Evolutionary conservation across 306 rosid species (phyloP).

Genomic region (Fagus crenata): DNA sequence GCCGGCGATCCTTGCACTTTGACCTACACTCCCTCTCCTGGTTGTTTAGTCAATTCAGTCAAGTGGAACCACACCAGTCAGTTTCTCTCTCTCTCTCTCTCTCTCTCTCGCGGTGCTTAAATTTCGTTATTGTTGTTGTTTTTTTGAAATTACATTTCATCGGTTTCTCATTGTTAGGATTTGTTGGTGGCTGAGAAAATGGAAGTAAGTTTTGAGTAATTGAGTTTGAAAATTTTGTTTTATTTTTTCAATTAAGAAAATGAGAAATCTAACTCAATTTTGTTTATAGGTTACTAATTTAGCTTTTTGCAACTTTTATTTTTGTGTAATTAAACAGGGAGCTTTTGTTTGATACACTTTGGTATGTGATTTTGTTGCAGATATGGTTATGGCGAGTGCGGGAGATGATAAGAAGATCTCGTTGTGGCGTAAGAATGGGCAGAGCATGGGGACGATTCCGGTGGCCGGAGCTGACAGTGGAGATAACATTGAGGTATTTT

Average conservation of each 20-base stretch:
- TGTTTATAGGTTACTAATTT: background rate
- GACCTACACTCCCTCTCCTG: constrained; percentile 83
- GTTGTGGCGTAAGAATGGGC: constrained; percentile 84
- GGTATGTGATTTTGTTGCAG: constrained; percentile 41
- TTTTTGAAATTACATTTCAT: background rate
- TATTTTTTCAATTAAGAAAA: background rate
- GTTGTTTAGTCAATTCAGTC: constrained; percentile 77
- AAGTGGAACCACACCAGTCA: constrained; percentile 98
- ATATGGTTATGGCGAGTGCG: constrained; percentile 96
- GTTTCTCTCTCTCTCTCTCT: constrained; percentile 27
- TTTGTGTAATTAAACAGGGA: background rate
- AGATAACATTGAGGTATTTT: constrained; percentile 72
- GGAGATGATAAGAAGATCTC: constrained; percentile 97
- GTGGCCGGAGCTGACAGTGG: constrained; percentile 73
- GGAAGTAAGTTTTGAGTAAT: background rate
- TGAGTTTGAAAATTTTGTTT: background rate
- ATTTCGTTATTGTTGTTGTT: background rate
- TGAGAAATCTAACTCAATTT: background rate
- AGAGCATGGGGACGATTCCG: constrained; percentile 95
- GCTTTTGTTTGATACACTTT: constrained; percentile 1
- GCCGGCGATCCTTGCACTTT: constrained; percentile 85
- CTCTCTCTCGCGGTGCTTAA: constrained; percentile 11
- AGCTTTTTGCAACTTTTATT: background rate
- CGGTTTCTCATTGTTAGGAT: background rate
- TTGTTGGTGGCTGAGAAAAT: background rate